These are phyloP conservation scores for Lepidium africanum DNA, from an alignment of 345 rosid species.

Conservation along the genomic window DNA sequence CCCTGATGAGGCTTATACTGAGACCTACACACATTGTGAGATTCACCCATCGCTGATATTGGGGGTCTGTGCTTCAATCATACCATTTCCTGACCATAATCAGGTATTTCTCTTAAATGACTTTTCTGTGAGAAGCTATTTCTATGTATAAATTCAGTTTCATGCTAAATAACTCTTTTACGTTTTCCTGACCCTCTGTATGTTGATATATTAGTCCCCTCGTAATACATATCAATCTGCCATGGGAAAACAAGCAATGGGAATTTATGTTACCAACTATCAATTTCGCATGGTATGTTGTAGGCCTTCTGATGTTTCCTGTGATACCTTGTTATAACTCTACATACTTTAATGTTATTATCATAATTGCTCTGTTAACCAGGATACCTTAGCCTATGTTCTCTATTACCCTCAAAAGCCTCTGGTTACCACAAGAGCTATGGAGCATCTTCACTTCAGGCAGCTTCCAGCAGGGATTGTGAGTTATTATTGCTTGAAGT, in stretches of 20 bases:
- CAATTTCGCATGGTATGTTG: conserved; percentile 84
- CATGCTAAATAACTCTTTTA: not conserved
- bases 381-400: conserved; percentile 97
- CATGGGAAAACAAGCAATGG: conserved; percentile 99
- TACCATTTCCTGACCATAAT: conserved; percentile 99
- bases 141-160: not conserved
- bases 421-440: conserved; percentile 95
- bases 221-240: conserved; percentile 99
- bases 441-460: conserved; percentile 99
- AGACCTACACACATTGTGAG: conserved; percentile 93
- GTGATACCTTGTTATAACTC: not conserved
- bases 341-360: not conserved
- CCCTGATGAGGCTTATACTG: conserved; percentile 76
- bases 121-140: not conserved
- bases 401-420: conserved; percentile 98
- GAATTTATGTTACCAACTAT: conserved; percentile 95
- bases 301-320: not conserved
- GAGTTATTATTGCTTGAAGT: conserved; percentile 18
- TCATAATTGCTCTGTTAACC: conserved; percentile 1
- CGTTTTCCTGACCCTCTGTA: not conserved
- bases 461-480: conserved; percentile 99
- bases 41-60: conserved; percentile 95
- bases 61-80: conserved; percentile 97
- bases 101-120: conserved; percentile 45
- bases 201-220: conserved; percentile 57